A percentile compares a stretch with the other conserved stretches of the same genome.
These are phyloP conservation scores for Lactifluus subvellereus DNA, from an alignment of 768 basidiomycete genomes.

Conservation along the genomic window DNA sequence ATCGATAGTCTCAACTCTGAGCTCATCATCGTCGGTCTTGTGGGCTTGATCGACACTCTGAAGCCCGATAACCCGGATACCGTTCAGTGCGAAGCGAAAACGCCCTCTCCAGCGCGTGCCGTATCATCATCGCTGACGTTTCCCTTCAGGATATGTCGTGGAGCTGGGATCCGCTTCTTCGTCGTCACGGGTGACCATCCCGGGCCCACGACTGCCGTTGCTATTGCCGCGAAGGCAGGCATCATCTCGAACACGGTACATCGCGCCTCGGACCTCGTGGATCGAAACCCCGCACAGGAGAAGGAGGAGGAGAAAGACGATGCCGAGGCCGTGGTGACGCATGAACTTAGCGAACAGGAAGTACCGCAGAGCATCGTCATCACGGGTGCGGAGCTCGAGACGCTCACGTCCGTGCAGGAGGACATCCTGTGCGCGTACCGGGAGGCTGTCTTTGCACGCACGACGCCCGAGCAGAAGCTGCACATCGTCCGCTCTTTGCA, in stretches of 20 bases:
- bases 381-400: constrained; percentile 34
- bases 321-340: constrained; percentile 7
- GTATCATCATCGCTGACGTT: not conserved
- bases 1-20: constrained; percentile 39
- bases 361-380: constrained; percentile 36
- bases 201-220: constrained; percentile 52
- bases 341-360: not conserved
- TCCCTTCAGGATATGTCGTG: constrained; percentile 35
- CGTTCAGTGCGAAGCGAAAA: constrained; percentile 27
- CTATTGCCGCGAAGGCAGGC: constrained; percentile 59
- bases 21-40: constrained; percentile 50
- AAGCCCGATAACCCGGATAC: constrained; percentile 49
- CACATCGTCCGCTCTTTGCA: constrained; percentile 58
- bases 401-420: constrained; percentile 19
- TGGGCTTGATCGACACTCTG: constrained; percentile 58
- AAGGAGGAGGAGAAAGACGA: constrained; percentile 33
- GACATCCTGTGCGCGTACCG: constrained; percentile 34
- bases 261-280: constrained; percentile 35
- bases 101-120: not conserved
- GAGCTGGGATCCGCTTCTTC: constrained; percentile 56
- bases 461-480: constrained; percentile 59
- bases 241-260: constrained; percentile 44
- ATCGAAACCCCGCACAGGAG: constrained; percentile 24
- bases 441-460: constrained; percentile 56
- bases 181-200: constrained; percentile 61